Conservation (phyloP, 371 early-diverging fungal species). For the Circinella umbellata region DNA sequence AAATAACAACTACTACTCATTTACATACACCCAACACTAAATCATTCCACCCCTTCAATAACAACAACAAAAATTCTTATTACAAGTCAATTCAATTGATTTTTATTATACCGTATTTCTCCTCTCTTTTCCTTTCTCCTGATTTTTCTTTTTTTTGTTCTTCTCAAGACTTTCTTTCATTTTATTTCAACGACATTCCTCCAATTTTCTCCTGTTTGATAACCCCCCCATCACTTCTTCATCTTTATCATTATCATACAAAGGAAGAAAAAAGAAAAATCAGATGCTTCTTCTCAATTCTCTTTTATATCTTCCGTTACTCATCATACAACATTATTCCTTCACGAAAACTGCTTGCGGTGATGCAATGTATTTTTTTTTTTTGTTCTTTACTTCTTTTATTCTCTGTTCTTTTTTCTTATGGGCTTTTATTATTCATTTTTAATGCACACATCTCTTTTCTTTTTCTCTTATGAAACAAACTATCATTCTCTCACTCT, state of each 20-base stretch:
- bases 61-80: too few relatives aligned
- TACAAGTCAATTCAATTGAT: not conserved
- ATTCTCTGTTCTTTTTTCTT: not conserved
- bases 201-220: too few relatives aligned
- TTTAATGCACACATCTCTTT: not conserved
- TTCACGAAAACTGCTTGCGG: constrained; percentile 16
- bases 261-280: too few relatives aligned
- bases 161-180: too few relatives aligned
- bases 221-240: constrained; percentile 3
- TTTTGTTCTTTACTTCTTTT: not conserved
- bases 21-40: too few relatives aligned
- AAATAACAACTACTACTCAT: too few relatives aligned
- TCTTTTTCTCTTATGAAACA: too few relatives aligned
- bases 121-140: not conserved
- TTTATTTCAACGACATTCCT: too few relatives aligned
- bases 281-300: not conserved
- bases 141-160: not conserved
- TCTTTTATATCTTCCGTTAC: not conserved
- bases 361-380: constrained; percentile 14
- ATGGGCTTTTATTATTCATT: constrained; percentile 3
- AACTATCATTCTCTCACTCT: not conserved
- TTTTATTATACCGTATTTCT: not conserved
- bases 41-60: too few relatives aligned
- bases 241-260: not conserved
- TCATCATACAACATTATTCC: not conserved